Conservation (phyloP, 305 asterid species). For the Rubia peregrina region DNA sequence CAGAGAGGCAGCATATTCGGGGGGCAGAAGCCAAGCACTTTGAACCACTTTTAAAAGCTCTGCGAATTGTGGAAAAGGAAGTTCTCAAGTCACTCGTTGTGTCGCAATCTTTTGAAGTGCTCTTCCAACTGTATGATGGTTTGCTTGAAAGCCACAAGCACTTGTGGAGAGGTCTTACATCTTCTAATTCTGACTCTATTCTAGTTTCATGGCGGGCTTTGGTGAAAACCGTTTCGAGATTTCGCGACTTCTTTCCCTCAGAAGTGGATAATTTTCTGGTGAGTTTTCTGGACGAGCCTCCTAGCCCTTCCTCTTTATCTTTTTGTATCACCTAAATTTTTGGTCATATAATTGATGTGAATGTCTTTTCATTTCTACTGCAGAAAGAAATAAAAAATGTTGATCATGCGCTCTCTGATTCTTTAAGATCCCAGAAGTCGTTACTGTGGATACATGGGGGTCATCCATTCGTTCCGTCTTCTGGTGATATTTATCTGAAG, state of each 20-base stretch:
- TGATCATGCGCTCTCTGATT: conserved; percentile 31
- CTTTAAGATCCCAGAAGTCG: conserved; percentile 51
- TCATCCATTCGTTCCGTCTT: conserved; percentile 69
- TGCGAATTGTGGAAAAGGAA: conserved; percentile 52
- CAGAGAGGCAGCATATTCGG: conserved; percentile 32
- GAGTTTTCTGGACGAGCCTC: conserved; percentile 25
- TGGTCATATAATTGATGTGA: conserved; percentile 2
- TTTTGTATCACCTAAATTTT: conserved; percentile 9
- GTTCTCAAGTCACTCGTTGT: conserved; percentile 54
- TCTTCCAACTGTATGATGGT: conserved; percentile 40
- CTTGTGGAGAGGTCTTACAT: conserved; percentile 54
- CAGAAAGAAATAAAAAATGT: conserved; percentile 45
- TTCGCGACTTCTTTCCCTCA: conserved; percentile 43
- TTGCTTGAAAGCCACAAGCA: conserved; percentile 76
- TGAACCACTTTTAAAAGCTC: conserved; percentile 37
- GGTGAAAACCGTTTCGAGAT: conserved; percentile 43
- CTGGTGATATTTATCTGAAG: conserved; percentile 56
- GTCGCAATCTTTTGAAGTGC: conserved; percentile 49
- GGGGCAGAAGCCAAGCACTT: conserved; percentile 30
- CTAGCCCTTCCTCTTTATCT: conserved; percentile 9
- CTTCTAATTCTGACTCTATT: conserved; percentile 40
- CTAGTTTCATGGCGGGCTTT: conserved; percentile 55
- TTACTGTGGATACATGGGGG: conserved; percentile 92
- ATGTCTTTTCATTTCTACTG: conserved; percentile 19
- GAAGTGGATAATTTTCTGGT: conserved; percentile 61